Base-by-base conservation (phyloP, 805 yeast genomes). In the Saccharomyces cerevisiae region DNA sequence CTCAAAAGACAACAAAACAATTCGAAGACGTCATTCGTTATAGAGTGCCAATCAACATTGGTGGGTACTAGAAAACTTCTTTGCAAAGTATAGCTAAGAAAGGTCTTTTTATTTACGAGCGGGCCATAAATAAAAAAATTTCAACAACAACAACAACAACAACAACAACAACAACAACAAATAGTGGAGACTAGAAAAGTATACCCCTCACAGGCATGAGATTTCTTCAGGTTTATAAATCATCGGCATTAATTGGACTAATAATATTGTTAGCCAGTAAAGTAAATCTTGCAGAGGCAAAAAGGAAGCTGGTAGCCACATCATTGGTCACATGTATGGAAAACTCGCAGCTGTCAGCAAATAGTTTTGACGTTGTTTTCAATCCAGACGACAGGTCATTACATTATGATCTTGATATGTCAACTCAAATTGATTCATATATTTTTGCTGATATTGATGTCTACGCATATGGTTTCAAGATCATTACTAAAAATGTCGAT, bases 301-400 rank as follows among this genome's bases (percentile, higher is more conserved):
- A 63, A 51, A 73, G 78, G 53, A 59, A 66, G 41, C 67, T 82
- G 17, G 65, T 66, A 32, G 96, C 96, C 9, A 73, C 85, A 14
- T 87, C 97, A 3, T 76, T 91, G 58, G 96, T 90, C 49, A 82
- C 95, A 9, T 91, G 97, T 73, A 85, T 85, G 87, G 87, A 83
- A 55, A 74, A 80, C 65, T 84, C 92, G 3, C 82, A 81, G 61
- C 72, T 91, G 55, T 77, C 87, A 2, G 92, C 96, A 2, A 74
- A 83, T 21, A 79, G 79, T 59, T 89, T 91, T 66, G 79, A 85
- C 61, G 95, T 91, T 46, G 74, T 77, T 1, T 88, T 89, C 68
- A 76, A 85, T 63, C 96, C 96, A 4, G 86, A 82, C 55, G 81
- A 81, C 61, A 69, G 81, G 26, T 78, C 91, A 4, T 70, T 91